These are phyloP conservation scores for Peronospora destructor DNA, from an alignment of 352 stramenopile genomes.

Conservation along the genomic window DNA sequence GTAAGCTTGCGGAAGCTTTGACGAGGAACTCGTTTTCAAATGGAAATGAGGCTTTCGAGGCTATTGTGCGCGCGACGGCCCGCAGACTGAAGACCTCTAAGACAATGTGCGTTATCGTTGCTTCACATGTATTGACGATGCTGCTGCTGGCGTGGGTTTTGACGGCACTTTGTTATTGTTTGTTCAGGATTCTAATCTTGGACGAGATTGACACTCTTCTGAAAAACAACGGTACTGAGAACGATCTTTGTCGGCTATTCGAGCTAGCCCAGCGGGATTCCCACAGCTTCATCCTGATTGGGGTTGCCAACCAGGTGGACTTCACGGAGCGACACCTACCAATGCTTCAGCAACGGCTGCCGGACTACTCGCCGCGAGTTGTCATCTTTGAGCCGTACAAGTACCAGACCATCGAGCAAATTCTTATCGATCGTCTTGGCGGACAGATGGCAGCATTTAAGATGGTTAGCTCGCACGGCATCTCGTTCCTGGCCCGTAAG, in stretches of 20 bases:
- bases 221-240: conserved; percentile 59
- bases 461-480: conserved; percentile 60
- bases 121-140: background rate
- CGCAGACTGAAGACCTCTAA: conserved; percentile 39
- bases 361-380: conserved; percentile 46
- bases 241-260: conserved; percentile 68
- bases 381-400: conserved; percentile 79
- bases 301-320: conserved; percentile 81
- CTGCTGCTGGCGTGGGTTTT: background rate
- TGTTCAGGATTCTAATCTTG: conserved; percentile 53
- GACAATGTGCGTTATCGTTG: conserved; percentile 34
- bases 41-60: conserved; percentile 52
- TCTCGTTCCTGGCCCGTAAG: conserved; percentile 77
- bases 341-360: conserved; percentile 45
- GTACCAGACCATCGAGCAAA: conserved; percentile 70
- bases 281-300: conserved; percentile 67
- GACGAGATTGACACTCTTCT: conserved; percentile 78
- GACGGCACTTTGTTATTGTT: background rate
- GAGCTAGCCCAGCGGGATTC: conserved; percentile 55
- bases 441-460: conserved; percentile 33
- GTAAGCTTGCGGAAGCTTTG: conserved; percentile 45
- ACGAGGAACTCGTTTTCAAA: conserved; percentile 40
- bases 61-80: conserved; percentile 49
- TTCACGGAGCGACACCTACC: conserved; percentile 76
- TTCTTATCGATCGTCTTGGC: conserved; percentile 62